phyloP scores from a whole-genome alignment of 257 asterid genomes.

The Rehmannia glutinosa region DNA sequence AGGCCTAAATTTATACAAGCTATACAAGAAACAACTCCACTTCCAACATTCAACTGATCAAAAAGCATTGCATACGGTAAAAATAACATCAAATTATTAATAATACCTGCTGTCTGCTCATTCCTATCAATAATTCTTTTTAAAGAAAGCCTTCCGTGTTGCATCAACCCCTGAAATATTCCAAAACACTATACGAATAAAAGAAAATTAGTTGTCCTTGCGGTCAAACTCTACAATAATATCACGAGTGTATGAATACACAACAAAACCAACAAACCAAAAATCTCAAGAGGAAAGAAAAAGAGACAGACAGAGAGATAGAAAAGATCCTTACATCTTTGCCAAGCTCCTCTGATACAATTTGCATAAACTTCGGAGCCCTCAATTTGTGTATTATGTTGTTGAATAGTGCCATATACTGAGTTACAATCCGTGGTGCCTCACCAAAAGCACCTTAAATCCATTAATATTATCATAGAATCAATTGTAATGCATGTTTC shows the following conservation, averaged over 20 bases:
- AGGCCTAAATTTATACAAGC: neutral
- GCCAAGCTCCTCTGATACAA: conserved; percentile 74
- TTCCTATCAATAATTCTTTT: conserved; percentile 61
- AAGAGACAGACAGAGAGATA: neutral
- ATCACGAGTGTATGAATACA: neutral
- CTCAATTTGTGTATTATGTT: conserved; percentile 69
- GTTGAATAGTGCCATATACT: conserved; percentile 69
- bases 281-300: neutral
- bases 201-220: neutral
- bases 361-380: conserved; percentile 61
- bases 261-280: neutral
- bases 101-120: conserved; percentile 37
- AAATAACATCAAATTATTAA: neutral
- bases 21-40: neutral
- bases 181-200: conserved; percentile 49
- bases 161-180: conserved; percentile 68
- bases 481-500: neutral
- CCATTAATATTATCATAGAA: neutral
- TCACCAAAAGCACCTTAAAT: conserved; percentile 50
- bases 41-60: too few species aligned
- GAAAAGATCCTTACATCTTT: conserved; percentile 40
- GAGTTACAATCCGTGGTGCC: conserved; percentile 44
- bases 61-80: too few species aligned
- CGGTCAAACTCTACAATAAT: conserved; percentile 11
- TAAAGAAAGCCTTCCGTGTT: conserved; percentile 87